Percentiles rank a stretch among this genome's conserved stretches.
These are phyloP conservation scores for Pyrenula massariospora DNA, from an alignment of 495 filamentous ascomycete genomes.

Conservation along the genomic window DNA sequence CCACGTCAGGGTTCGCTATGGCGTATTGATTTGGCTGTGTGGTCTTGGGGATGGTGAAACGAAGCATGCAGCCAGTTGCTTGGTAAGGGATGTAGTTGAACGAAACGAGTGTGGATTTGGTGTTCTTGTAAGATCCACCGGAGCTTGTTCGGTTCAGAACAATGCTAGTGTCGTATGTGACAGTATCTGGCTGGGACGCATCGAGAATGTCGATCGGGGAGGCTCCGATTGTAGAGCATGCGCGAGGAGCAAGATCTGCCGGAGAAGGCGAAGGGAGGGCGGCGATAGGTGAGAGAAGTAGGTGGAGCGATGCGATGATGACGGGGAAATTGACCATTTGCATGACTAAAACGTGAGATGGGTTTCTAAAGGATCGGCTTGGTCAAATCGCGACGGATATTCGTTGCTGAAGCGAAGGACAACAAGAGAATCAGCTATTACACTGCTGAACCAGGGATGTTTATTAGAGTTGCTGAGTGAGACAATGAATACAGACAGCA, in stretches of 20 bases:
- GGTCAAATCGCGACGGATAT: too few relatives aligned
- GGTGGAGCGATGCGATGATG: neutral
- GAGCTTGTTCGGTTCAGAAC: neutral
- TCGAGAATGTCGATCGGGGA: constrained; percentile 7
- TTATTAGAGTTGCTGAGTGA: too few relatives aligned
- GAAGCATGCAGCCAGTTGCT: constrained; percentile 11
- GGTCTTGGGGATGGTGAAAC: constrained; percentile 8
- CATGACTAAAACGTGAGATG: too few relatives aligned
- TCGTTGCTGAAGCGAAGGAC: too few relatives aligned
- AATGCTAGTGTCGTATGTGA: neutral
- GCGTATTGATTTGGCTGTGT: constrained; percentile 1
- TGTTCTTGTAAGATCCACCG: constrained; percentile 1
- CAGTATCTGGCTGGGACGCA: constrained; percentile 2
- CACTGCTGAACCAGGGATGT: too few relatives aligned
- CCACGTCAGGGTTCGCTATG: neutral
- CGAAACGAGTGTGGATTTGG: constrained; percentile 4
- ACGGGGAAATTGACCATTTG: neutral
- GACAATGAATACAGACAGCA: too few relatives aligned
- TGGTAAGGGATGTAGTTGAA: constrained; percentile 9
- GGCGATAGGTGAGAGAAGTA: neutral
- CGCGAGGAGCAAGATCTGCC: constrained; percentile 2
- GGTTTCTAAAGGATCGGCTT: too few relatives aligned
- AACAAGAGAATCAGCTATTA: too few relatives aligned
- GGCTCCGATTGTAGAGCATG: constrained; percentile 6
- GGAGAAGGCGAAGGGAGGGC: neutral